Evolutionary conservation across 305 asterid genomes (phyloP).

Genomic region (Fraxinus angustifolia): DNA sequence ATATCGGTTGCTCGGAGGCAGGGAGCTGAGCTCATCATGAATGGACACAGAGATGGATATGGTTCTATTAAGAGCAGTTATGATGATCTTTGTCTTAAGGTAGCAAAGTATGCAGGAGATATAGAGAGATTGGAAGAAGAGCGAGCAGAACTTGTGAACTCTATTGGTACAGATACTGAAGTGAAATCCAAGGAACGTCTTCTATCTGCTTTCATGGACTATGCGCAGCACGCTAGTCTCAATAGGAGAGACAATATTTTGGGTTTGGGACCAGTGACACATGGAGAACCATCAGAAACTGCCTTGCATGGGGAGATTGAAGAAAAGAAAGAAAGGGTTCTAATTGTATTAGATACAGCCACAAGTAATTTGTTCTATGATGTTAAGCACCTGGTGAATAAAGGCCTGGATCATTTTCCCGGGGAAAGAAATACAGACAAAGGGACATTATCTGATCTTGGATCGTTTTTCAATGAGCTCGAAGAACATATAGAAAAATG

Average conservation of each 20-base stretch:
- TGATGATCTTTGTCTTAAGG: constrained; percentile 76
- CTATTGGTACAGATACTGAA: constrained; percentile 78
- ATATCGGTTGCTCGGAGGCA: constrained; percentile 67
- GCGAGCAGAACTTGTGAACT: constrained; percentile 53
- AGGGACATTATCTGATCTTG: constrained; percentile 47
- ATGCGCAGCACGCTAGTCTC: constrained; percentile 52
- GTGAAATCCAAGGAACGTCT: constrained; percentile 70
- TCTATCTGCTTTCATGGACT: constrained; percentile 61
- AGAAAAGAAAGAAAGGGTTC: constrained; percentile 52
- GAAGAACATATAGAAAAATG: constrained; percentile 88
- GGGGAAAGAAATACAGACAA: constrained; percentile 40
- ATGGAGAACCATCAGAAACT: constrained; percentile 38
- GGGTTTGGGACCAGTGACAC: constrained; percentile 38
- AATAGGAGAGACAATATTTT: constrained; percentile 41
- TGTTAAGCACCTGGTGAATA: constrained; percentile 47
- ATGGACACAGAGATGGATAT: constrained; percentile 42
- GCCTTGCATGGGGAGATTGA: constrained; percentile 38
- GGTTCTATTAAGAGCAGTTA: constrained; percentile 57
- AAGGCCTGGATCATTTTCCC: constrained; percentile 48
- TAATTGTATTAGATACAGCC: constrained; percentile 52
- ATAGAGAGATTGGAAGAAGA: constrained; percentile 84
- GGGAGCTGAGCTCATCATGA: constrained; percentile 70
- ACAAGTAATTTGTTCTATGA: constrained; percentile 58
- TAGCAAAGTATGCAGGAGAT: constrained; percentile 65
- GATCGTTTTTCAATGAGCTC: constrained; percentile 53